A percentile compares a stretch with the other conserved stretches of the same genome.
These are phyloP conservation scores for Solanum medicagineum DNA, from an alignment of 257 asterid species.

Conservation along the genomic window DNA sequence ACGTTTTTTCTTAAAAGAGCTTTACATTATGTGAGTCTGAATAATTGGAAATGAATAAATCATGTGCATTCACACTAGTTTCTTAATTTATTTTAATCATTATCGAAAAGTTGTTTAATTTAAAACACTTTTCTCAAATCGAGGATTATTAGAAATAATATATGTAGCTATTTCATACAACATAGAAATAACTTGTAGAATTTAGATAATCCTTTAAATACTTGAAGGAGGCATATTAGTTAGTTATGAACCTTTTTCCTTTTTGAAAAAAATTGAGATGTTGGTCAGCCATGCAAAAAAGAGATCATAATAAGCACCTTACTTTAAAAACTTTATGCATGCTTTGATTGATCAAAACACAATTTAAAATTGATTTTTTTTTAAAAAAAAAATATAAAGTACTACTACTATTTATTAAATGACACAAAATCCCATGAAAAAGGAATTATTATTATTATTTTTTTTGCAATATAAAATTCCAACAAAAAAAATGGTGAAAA, in stretches of 20 bases:
- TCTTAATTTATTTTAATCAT: no score
- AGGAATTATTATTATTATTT: background rate
- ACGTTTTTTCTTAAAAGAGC: background rate
- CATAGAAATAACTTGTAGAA: no score
- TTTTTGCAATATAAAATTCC: background rate
- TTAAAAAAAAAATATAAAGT: background rate
- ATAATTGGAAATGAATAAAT: background rate
- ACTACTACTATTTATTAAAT: background rate
- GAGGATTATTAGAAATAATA: no score
- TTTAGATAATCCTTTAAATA: no score
- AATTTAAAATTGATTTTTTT: background rate
- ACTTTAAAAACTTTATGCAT: background rate
- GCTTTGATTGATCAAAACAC: background rate
- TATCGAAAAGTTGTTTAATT: no score
- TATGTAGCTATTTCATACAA: no score
- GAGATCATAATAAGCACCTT: background rate
- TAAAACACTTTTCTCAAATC: no score
- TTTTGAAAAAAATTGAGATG: background rate
- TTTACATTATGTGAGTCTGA: background rate
- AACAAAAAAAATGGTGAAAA: background rate
- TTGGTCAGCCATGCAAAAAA: conserved; percentile 1
- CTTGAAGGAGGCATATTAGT: background rate
- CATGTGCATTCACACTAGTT: background rate
- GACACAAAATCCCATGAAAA: background rate
- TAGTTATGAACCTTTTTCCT: background rate